Base-by-base conservation (phyloP, 106 monocot genomes). In the Ottelia alismoides region DNA sequence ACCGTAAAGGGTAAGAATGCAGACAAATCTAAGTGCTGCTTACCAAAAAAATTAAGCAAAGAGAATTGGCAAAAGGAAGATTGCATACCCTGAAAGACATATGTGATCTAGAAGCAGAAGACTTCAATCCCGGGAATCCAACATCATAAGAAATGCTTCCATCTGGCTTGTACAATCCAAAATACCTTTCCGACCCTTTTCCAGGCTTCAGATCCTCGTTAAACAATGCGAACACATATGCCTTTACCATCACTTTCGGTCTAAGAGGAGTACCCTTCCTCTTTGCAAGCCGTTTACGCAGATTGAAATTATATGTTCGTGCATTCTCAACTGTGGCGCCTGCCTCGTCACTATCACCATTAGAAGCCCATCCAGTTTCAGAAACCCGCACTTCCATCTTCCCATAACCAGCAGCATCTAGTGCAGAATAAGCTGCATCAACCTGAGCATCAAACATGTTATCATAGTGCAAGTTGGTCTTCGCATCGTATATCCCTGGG, bases 391-490 rank as follows among this genome's bases (percentile, higher is more conserved):
- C 81, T 51, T 71, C 91, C 91, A 85, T 91, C 14, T 67, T 59
- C 1, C 47, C 47, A 60, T 75, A 85, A 10, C 84, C 84, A 10
- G 78, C 75, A 53, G 78, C 72, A 27, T 82, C 77, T 28, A 92
- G 62, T 44, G 92, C 92, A 26, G 73, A 64, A 72, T 85, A 85
- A 45, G 71, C 70, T 47, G 85, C 92, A 74, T 92, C 92, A 30
- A 92, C 52, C 49, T 76, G 73, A 49, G 92, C 92, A 62, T 92
- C 81, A 57, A 92, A 76, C 92, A 92, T 92, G 65, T 92, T 92
- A 44, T 92, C 85, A 63, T 92, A 92, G 44, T 81, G 81, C 51
- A 92, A 57, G 63, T 47, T 63, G 14, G 92, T 73, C 29, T 78
- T 82, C 20, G 63, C 57, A 65, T 92, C 92, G 24, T 68, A 65